These are phyloP conservation scores for Bryum argenteum DNA, from an alignment of 225 moss, liverwort and hornwort species.

Conservation along the genomic window DNA sequence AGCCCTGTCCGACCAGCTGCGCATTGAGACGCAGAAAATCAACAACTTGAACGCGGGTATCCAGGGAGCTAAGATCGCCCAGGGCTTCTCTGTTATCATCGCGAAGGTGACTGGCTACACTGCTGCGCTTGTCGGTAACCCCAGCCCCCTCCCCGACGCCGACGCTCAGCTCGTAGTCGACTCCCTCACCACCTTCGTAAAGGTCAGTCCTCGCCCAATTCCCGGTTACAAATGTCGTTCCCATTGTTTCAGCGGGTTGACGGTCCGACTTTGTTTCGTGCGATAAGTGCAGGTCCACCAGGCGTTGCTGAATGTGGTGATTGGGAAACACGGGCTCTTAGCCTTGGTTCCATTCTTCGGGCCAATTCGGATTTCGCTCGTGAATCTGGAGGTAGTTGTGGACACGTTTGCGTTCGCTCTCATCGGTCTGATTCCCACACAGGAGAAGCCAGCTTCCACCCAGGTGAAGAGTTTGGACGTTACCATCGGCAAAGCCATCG, in stretches of 20 bases:
- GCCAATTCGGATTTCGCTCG: slow-evolving; percentile 24
- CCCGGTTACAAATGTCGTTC: too few species aligned
- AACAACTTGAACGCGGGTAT: not conserved
- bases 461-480: slow-evolving; percentile 14
- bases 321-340: slow-evolving; percentile 26
- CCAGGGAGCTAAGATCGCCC: not conserved
- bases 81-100: not conserved
- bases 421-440: slow-evolving; percentile 39
- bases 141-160: not conserved
- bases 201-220: slow-evolving; percentile 8
- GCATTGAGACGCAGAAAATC: not conserved
- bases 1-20: not conserved
- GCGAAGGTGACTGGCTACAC: not conserved
- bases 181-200: slow-evolving; percentile 9
- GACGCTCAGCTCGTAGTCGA: slow-evolving; percentile 13
- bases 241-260: too few species aligned
- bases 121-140: not conserved
- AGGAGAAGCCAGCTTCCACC: slow-evolving; percentile 10
- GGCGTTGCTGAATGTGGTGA: slow-evolving; percentile 36
- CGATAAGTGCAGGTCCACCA: slow-evolving; percentile 37
- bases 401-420: slow-evolving; percentile 24
- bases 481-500: not conserved
- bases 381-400: slow-evolving; percentile 18
- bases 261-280: not conserved
- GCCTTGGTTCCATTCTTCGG: slow-evolving; percentile 30